Percentiles rank a stretch among this genome's conserved stretches.
These are phyloP conservation scores for Fusarium sp. DNA, from an alignment of 2,329 filamentous ascomycete species.

Conservation along the genomic window DNA sequence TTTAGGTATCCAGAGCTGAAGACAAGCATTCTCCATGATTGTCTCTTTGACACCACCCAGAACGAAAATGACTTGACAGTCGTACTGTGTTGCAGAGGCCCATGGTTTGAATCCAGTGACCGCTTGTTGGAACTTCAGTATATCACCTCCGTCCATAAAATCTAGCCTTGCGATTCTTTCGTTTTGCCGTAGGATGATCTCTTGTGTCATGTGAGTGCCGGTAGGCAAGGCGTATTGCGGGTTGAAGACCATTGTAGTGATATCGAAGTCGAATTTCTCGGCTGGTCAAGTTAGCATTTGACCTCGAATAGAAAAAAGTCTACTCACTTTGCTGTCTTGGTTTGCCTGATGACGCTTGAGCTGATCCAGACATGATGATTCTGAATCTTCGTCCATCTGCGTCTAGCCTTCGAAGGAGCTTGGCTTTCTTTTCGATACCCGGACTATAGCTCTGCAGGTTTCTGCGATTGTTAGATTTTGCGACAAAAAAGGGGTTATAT, in stretches of 20 bases:
- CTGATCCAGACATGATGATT: constrained; percentile 40
- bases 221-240: constrained; percentile 45
- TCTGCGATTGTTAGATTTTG: constrained; percentile 14
- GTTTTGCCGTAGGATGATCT: constrained; percentile 45
- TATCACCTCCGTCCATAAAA: constrained; percentile 41
- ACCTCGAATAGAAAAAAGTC: neutral
- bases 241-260: constrained; percentile 41
- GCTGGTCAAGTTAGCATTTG: constrained; percentile 29
- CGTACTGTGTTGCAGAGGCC: constrained; percentile 42
- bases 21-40: constrained; percentile 42
- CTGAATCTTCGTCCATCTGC: constrained; percentile 42
- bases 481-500: accelerated
- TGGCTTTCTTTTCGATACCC: constrained; percentile 37
- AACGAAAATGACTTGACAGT: constrained; percentile 45
- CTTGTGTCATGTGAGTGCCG: constrained; percentile 23
- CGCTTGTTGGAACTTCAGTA: constrained; percentile 48
- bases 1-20: constrained; percentile 49
- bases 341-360: constrained; percentile 28
- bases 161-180: constrained; percentile 46
- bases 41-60: constrained; percentile 36
- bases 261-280: constrained; percentile 47
- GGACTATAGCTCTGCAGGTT: constrained; percentile 30
- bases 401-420: constrained; percentile 43
- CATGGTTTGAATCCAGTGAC: constrained; percentile 48
- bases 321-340: constrained; percentile 38